Base-by-base conservation (phyloP, 345 rosid species). In the Linum tenue region DNA sequence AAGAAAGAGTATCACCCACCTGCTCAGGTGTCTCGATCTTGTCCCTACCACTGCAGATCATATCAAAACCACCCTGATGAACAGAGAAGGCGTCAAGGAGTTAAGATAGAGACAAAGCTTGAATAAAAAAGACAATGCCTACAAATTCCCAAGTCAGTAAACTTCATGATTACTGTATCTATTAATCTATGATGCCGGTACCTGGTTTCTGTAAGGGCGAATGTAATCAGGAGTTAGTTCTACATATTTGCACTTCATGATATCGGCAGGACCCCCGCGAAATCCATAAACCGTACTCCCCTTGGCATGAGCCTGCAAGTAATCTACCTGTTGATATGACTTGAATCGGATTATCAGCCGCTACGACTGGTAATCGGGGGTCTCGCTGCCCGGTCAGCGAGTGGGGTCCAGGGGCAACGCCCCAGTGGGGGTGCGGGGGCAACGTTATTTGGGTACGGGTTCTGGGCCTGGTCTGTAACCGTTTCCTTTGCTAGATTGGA, bases 21-120 rank as follows among this genome's bases (percentile, higher is more conserved):
- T 94, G 99, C 73, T 89, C 95, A 69, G 97, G 99, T 17, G 95
- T 85, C 83, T 95, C 97, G 72, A 91, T 95, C 80, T 95, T 95
- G 86, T 95, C 99, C 74, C 97, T 89, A 55, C 97, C 96, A 84
- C 99, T 95, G 82, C 95, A 84, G 53, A 95, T 91, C 97, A 95
- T 95, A 74, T 95, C 99, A 66, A 95, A 95, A 63, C 99, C 99
- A 79, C 99, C 97, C 99, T 94, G 79, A 55, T 53, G 42, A 70
- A 35, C 66, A 3, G 4, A 1, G 60, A 65, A 3, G 4, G 16
- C 1, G 31, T 22, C 31, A 22, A 0, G 31, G 0, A 22, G 31
- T 1, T 22, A 0, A 59, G 60, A 55, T 14, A 67, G 14, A 57
- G 39, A 7, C n/a, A 62, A 35, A n/a, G 31, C 8, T 1, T 4